Evolutionary conservation across 306 rosid genomes (phyloP).

Genomic region (Aeschynomene evenia): DNA sequence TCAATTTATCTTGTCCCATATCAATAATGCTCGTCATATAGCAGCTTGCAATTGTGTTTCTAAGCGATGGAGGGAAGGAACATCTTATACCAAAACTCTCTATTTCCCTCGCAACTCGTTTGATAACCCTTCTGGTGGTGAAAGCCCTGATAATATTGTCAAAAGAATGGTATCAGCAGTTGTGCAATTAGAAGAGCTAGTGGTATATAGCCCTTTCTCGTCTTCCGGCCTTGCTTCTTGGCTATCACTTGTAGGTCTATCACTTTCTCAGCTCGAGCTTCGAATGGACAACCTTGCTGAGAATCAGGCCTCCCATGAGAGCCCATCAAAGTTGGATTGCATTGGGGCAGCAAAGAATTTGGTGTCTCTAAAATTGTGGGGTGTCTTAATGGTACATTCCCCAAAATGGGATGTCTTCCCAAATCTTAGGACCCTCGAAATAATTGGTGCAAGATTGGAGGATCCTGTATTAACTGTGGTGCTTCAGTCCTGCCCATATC

Average conservation of each 20-base stretch:
- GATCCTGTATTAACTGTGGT: conserved; percentile 54
- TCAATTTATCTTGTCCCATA: conserved; percentile 67
- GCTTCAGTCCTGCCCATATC: conserved; percentile 64
- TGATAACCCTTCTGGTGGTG: conserved; percentile 44
- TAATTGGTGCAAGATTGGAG: conserved; percentile 77
- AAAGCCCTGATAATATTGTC: conserved; percentile 58
- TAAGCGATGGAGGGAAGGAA: conserved; percentile 75
- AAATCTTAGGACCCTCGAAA: conserved; percentile 75
- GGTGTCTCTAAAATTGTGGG: conserved; percentile 86
- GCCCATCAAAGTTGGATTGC: conserved; percentile 73
- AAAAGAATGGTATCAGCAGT: conserved; percentile 64
- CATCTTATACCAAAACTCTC: conserved; percentile 59
- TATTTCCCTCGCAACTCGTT: conserved; percentile 82
- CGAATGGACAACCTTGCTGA: conserved; percentile 79
- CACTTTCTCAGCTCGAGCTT: conserved; percentile 75
- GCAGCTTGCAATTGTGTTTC: conserved; percentile 87
- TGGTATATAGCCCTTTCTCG: conserved; percentile 79
- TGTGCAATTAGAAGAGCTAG: conserved; percentile 64
- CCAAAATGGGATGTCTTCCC: conserved; percentile 79
- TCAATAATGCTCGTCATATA: conserved; percentile 71
- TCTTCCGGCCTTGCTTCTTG: conserved; percentile 80
- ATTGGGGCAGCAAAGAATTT: conserved; percentile 58
- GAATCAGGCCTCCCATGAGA: conserved; percentile 42
- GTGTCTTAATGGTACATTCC: conserved; percentile 66
- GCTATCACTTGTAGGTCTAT: conserved; percentile 52